Percentiles rank a stretch among this genome's conserved stretches.
phyloP scores from a whole-genome alignment of 768 basidiomycete genomes.

The Imleria badia region DNA sequence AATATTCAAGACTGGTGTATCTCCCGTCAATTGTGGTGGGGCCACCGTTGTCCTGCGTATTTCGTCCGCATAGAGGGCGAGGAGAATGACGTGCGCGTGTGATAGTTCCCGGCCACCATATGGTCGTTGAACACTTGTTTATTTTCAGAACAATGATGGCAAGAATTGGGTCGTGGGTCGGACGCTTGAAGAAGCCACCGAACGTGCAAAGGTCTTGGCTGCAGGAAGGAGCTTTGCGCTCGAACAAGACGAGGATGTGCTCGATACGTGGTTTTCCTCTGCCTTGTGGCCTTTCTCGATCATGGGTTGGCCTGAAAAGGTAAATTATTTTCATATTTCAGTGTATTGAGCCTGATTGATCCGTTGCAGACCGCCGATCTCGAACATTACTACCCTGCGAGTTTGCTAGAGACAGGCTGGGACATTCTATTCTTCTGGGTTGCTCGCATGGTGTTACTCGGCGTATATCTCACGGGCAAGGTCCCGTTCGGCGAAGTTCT shows the following conservation, averaged over 20 bases:
- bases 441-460: slow-evolving; percentile 95
- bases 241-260: slow-evolving; percentile 93
- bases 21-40: slow-evolving; percentile 99
- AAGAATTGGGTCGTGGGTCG: slow-evolving; percentile 93
- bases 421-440: slow-evolving; percentile 99
- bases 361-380: slow-evolving; percentile 69
- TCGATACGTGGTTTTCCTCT: slow-evolving; percentile 99
- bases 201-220: slow-evolving; percentile 70
- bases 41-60: slow-evolving; percentile 94
- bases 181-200: slow-evolving; percentile 70
- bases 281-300: slow-evolving; percentile 98
- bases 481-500: slow-evolving; percentile 95
- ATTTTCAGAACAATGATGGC: slow-evolving; percentile 57
- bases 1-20: slow-evolving; percentile 99
- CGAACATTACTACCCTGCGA: slow-evolving; percentile 80
- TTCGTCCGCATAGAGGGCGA: slow-evolving; percentile 82
- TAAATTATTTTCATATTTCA: slow-evolving; percentile 25
- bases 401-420: slow-evolving; percentile 97
- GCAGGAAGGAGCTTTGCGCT: slow-evolving; percentile 67
- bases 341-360: slow-evolving; percentile 3
- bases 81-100: slow-evolving; percentile 55
- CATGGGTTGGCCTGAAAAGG: slow-evolving; percentile 96
- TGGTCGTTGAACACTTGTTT: background rate
- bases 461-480: slow-evolving; percentile 81
- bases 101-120: background rate